phyloP scores from a whole-genome alignment of 2,329 filamentous ascomycete genomes.

The Macrophomina pseudophaseolina region DNA sequence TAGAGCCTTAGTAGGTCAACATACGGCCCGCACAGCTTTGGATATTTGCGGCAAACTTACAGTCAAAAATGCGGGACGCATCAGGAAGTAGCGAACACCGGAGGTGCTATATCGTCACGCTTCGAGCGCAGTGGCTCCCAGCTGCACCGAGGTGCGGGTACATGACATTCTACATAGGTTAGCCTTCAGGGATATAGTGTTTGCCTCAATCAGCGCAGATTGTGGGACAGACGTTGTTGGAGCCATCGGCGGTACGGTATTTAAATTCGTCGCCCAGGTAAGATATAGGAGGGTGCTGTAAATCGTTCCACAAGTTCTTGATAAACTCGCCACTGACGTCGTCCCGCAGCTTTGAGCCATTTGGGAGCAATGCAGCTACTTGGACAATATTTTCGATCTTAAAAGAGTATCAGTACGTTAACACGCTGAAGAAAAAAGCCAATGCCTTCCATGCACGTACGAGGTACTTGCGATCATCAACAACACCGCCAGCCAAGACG shows the following conservation, averaged over 20 bases:
- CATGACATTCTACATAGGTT: slow-evolving; percentile 59
- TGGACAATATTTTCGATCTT: too few species aligned
- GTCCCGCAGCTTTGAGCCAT: not conserved
- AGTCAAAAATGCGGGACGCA: slow-evolving; percentile 1
- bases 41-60: slow-evolving; percentile 29
- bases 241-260: slow-evolving; percentile 50
- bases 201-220: too few species aligned
- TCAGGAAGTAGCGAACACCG: slow-evolving; percentile 50
- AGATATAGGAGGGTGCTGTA: slow-evolving; percentile 47
- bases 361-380: slow-evolving; percentile 8
- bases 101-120: slow-evolving; percentile 58
- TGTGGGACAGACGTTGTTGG: slow-evolving; percentile 44
- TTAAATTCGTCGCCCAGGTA: slow-evolving; percentile 41
- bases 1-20: slow-evolving; percentile 67
- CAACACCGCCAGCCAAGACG: not conserved
- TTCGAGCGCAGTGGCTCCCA: slow-evolving; percentile 65
- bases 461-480: slow-evolving; percentile 9
- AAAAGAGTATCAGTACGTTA: too few species aligned
- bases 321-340: slow-evolving; percentile 33
- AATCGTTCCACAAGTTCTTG: slow-evolving; percentile 43
- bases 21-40: too few species aligned
- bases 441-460: too few species aligned
- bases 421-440: too few species aligned
- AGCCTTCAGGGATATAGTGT: too few species aligned
- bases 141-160: slow-evolving; percentile 65